Evolutionary conservation across 2,329 filamentous ascomycete genomes (phyloP), one percentile per base, ranked within the genome.

Genomic region (Ceratocystis albifundus): DNA sequence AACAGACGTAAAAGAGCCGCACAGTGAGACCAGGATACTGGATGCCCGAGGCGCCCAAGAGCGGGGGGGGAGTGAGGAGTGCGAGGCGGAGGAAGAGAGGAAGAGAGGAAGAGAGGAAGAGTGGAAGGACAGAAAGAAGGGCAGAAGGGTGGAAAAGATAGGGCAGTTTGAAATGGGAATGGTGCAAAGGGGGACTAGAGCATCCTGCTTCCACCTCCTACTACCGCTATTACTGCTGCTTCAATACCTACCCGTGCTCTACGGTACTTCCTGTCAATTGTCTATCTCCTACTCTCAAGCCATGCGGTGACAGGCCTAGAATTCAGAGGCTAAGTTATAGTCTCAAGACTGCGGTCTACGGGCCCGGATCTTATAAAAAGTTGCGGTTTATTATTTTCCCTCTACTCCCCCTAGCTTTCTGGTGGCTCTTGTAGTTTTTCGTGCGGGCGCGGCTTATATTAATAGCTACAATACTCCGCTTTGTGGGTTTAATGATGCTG

Each of bases 41-140:
- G 55, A 59, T 25, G 4, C 55, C 55, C 30, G 30, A 59, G 25
- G 28, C 30, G 55, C 25, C 30, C 25, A 32, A 59, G 17, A 59
- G 30, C 30, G 55, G 55, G 55, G 55, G 55, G 55, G 55, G 28
- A 59, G 55, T 59, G 55, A 32, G 55, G 4, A 36, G 28, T 12
- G 55, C n/a, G 55, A 32, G 55, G 12, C 17, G 55, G 36, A 41
- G 12, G 36, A 41, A 41, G 55, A 59, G 17, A 28, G 50, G 22
- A 30, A 57, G 22, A 30, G 46, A 10, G 32, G 32, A 36, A 36
- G 8, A 4, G 36, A 12, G 36, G 36, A 41, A 41, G 12, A 41
- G 8, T 41, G 36, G 36, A 15, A 50, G 22, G 3, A 1, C 4
- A 15, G 48, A 8, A 25, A 15, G 48, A 8, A 25, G 48, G 48